Evolutionary conservation across 768 basidiomycete genomes (phyloP).

Genomic region (Serendipita indica): DNA sequence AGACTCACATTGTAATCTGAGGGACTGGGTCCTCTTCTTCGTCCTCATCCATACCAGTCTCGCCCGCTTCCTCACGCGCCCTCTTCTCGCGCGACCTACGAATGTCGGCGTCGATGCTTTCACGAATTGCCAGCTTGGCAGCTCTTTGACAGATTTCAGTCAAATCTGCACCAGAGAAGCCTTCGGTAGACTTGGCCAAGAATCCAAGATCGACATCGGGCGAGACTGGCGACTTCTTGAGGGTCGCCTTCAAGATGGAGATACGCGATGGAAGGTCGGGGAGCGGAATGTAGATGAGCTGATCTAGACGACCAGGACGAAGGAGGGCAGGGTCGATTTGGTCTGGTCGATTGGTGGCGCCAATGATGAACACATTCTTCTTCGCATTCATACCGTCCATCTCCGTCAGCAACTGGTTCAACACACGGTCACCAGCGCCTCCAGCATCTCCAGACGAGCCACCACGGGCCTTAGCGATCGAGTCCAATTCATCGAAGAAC

Average conservation of each 20-base stretch:
- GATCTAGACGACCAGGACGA: constrained; percentile 96
- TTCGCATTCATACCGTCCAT: constrained; percentile 99
- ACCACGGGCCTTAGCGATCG: constrained; percentile 95
- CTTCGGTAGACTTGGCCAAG: constrained; percentile 86
- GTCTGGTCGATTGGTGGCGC: constrained; percentile 92
- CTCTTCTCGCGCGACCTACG: constrained; percentile 58
- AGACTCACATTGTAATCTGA: constrained; percentile 54
- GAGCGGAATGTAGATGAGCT: constrained; percentile 97
- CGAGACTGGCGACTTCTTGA: constrained; percentile 85
- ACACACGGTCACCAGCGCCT: constrained; percentile 92
- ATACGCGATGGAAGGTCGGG: constrained; percentile 87
- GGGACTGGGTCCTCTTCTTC: constrained; percentile 66
- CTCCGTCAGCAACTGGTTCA: constrained; percentile 94
- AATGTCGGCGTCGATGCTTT: constrained; percentile 89
- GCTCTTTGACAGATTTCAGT: constrained; percentile 99
- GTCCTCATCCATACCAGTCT: constrained; percentile 57
- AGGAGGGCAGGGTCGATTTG: constrained; percentile 87
- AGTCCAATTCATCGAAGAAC: constrained; percentile 99
- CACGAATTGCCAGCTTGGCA: constrained; percentile 91
- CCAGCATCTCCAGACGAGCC: constrained; percentile 75
- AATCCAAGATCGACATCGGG: constrained; percentile 67
- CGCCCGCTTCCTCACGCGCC: constrained; percentile 61
- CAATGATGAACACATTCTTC: constrained; percentile 99
- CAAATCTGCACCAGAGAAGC: constrained; percentile 98
- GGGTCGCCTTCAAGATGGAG: constrained; percentile 77